Base-by-base conservation (phyloP, 2,329 filamentous ascomycete genomes). In the Aulographum hederae region DNA sequence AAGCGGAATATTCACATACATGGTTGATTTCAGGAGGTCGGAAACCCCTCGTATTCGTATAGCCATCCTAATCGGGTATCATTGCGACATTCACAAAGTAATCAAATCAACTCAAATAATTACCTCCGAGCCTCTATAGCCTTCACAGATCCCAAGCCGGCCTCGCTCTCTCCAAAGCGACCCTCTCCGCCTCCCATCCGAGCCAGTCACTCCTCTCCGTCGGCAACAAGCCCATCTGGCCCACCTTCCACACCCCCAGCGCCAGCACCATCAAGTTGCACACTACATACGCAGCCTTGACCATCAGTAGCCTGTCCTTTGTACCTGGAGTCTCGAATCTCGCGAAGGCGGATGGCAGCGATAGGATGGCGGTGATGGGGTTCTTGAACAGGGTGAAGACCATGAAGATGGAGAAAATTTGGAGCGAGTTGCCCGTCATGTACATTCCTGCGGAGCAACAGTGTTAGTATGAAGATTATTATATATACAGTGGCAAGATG, bases 361-460 rank as follows among this genome's bases (percentile, higher is more conserved):
- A 71, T 37, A 92, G 57, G 28, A 95, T 60, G 20, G 85, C 89
- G 54, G 81, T 71, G 37, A 98, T 67, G 6, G 89, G 89, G 42
- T 80, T 91, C 65, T 95, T 95, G 67, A 98, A 98, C 28, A 92
- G 75, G 78, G 94, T 95, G 47, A 86, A 85, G 13, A 95, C 86
- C 85, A 95, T 98, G 82, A 95, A 95, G 57, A 98, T 95, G 57
- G 79, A 91, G 63, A 98, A 98, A 42, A 98, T 95, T 53, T 98
- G 89, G 29, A 98, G 70, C 38, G 81, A 84, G 60, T 95, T 98
- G 47, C 89, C 89, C 19, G 86, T 91, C 89, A 98, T 98, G 67
- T 98, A 98, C 84, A 95, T 95, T 75, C 53, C 52, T 56, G 18
- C 5, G 18, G 4, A 20, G 10, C n/a, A 6, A 23, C 6, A 23